These are phyloP conservation scores for Trichoderma lentiforme DNA, from an alignment of 2,329 filamentous ascomycete genomes.

Conservation along the genomic window DNA sequence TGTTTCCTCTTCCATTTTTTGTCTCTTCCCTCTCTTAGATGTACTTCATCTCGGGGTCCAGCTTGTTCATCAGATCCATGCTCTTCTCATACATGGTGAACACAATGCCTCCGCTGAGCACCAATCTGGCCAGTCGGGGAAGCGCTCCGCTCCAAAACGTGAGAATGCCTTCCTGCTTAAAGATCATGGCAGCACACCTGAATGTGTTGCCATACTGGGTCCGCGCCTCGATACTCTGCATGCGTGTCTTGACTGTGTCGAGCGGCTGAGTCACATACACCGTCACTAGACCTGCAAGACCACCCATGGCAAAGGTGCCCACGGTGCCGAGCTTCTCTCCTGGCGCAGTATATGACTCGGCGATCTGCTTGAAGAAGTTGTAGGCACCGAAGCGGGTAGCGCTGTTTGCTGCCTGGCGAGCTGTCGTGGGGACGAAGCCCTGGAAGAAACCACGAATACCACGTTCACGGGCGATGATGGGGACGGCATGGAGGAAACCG, in stretches of 20 bases:
- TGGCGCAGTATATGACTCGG: constrained; percentile 85
- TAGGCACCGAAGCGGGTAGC: constrained; percentile 89
- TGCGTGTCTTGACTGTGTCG: constrained; percentile 94
- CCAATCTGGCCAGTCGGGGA: constrained; percentile 76
- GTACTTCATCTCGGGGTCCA: constrained; percentile 83
- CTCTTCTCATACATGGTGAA: constrained; percentile 99
- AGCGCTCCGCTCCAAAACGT: constrained; percentile 95
- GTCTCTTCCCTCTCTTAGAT: constrained; percentile 47
- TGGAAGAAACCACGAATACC: constrained; percentile 94
- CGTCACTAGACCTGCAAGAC: constrained; percentile 83
- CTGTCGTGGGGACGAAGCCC: constrained; percentile 91
- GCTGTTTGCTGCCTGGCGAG: constrained; percentile 90
- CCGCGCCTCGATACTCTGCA: constrained; percentile 92
- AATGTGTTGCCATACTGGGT: constrained; percentile 82
- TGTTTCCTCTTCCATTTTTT: background rate
- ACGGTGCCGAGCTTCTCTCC: constrained; percentile 89
- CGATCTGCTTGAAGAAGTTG: constrained; percentile 84
- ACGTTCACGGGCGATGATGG: constrained; percentile 82
- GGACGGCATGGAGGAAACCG: constrained; percentile 87
- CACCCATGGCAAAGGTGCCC: constrained; percentile 88
- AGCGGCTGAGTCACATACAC: constrained; percentile 74
- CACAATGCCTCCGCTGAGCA: constrained; percentile 92
- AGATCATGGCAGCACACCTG: constrained; percentile 76
- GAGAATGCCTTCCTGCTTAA: constrained; percentile 81
- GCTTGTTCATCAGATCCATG: constrained; percentile 76